Conservation (phyloP, 768 basidiomycete species). For the Trametes meyenii region DNA sequence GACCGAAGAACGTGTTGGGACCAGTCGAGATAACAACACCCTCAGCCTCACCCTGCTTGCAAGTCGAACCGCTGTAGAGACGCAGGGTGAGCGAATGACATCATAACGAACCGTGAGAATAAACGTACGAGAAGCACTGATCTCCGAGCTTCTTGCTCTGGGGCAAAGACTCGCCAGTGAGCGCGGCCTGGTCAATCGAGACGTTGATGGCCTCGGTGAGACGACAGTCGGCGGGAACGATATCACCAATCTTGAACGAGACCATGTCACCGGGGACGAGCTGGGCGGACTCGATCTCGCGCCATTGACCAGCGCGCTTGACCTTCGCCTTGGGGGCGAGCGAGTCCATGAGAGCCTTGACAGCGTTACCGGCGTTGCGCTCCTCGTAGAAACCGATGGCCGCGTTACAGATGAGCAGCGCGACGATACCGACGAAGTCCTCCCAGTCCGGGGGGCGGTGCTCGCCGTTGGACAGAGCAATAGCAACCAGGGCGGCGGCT, state of each 20-base stretch:
- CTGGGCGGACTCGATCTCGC: slow-evolving; percentile 85
- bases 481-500: slow-evolving; percentile 91
- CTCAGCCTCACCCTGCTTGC: slow-evolving; percentile 99
- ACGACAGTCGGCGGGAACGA: slow-evolving; percentile 97
- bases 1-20: slow-evolving; percentile 98
- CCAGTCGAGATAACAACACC: slow-evolving; percentile 99
- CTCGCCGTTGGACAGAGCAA: slow-evolving; percentile 93
- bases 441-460: slow-evolving; percentile 89
- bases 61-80: slow-evolving; percentile 81
- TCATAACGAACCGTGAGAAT: neutral
- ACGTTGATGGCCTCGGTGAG: slow-evolving; percentile 96
- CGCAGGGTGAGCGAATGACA: neutral
- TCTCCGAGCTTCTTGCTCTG: slow-evolving; percentile 90
- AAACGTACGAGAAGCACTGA: slow-evolving; percentile 94
- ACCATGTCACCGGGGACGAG: slow-evolving; percentile 97
- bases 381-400: slow-evolving; percentile 99
- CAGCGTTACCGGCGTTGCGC: slow-evolving; percentile 95
- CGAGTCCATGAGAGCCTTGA: slow-evolving; percentile 99
- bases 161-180: slow-evolving; percentile 97
- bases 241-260: slow-evolving; percentile 98
- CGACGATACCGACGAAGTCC: slow-evolving; percentile 95
- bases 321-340: slow-evolving; percentile 97
- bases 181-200: slow-evolving; percentile 96
- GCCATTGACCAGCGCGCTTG: slow-evolving; percentile 83
- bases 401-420: slow-evolving; percentile 92